These are phyloP conservation scores for Violaceomyces palustris DNA, from an alignment of 1,284 basidiomycete genomes.

Conservation along the genomic window DNA sequence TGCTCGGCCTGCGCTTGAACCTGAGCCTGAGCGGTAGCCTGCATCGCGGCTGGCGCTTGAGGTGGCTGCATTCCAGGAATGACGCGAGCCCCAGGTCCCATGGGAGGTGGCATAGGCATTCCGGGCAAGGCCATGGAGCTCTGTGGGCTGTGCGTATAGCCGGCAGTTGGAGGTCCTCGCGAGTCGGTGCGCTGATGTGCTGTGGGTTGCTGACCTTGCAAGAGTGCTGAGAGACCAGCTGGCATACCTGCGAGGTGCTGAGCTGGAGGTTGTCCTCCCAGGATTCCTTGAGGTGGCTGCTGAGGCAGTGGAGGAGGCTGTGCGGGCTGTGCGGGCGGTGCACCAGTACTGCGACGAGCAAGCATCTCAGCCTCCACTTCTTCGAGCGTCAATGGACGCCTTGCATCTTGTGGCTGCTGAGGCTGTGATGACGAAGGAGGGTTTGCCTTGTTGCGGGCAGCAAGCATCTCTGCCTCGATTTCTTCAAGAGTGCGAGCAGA, in stretches of 20 bases:
- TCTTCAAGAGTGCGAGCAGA: constrained; percentile 51
- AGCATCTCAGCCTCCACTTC: constrained; percentile 83
- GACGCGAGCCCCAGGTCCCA: constrained; percentile 9
- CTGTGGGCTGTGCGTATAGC: not conserved
- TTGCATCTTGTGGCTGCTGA: constrained; percentile 8
- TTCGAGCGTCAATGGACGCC: constrained; percentile 69
- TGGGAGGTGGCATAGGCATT: constrained; percentile 7
- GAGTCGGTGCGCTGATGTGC: constrained; percentile 14
- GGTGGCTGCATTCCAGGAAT: constrained; percentile 1
- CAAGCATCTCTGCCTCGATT: constrained; percentile 53
- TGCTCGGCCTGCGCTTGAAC: constrained; percentile 35
- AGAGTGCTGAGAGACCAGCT: constrained; percentile 1
- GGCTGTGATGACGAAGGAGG: constrained; percentile 6
- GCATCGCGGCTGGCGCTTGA: constrained; percentile 19
- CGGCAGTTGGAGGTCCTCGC: no score
- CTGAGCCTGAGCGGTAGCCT: constrained; percentile 12
- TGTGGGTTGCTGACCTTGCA: not conserved
- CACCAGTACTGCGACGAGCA: constrained; percentile 9
- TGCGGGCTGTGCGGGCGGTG: constrained; percentile 1
- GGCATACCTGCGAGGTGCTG: not conserved
- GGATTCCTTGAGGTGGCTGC: not conserved
- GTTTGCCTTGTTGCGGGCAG: constrained; percentile 22
- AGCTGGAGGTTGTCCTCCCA: not conserved
- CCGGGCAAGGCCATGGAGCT: constrained; percentile 4
- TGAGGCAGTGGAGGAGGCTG: constrained; percentile 1